Conservation (phyloP, 2,329 filamentous ascomycete genomes). For the Aspergillus costaricaensis region DNA sequence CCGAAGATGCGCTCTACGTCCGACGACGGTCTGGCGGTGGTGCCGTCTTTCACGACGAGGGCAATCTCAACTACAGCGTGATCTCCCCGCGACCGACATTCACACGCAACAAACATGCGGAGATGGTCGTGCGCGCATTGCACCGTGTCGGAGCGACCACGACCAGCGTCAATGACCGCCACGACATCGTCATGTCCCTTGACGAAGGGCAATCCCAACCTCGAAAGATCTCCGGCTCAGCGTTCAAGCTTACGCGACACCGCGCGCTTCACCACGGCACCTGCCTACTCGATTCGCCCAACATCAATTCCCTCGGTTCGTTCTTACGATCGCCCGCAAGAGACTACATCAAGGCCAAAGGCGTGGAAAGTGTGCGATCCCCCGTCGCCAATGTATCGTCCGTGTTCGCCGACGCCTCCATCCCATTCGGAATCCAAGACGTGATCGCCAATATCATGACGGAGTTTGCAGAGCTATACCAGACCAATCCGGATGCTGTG, state of each 20-base stretch:
- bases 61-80: conserved; percentile 94
- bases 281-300: conserved; percentile 75
- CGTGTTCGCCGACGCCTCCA: conserved; percentile 47
- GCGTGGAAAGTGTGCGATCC: conserved; percentile 89
- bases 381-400: conserved; percentile 76
- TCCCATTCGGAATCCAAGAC: conserved; percentile 50
- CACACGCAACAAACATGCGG: conserved; percentile 81
- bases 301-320: conserved; percentile 67
- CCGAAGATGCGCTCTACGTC: conserved; percentile 63
- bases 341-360: conserved; percentile 73
- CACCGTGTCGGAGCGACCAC: conserved; percentile 49
- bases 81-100: conserved; percentile 77
- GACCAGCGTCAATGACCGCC: conserved; percentile 79
- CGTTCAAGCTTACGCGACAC: conserved; percentile 84
- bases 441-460: conserved; percentile 58
- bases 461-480: conserved; percentile 71
- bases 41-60: conserved; percentile 88
- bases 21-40: conserved; percentile 86
- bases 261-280: conserved; percentile 92
- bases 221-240: conserved; percentile 88
- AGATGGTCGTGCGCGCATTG: conserved; percentile 89
- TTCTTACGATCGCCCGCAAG: conserved; percentile 78
- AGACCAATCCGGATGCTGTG: conserved; percentile 39
- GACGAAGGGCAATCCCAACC: conserved; percentile 32
- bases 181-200: conserved; percentile 83